Evolutionary conservation across 148 eudicot genomes (phyloP), one percentile per base, ranked within the genome.

Genomic region (Nyssa sinensis): DNA sequence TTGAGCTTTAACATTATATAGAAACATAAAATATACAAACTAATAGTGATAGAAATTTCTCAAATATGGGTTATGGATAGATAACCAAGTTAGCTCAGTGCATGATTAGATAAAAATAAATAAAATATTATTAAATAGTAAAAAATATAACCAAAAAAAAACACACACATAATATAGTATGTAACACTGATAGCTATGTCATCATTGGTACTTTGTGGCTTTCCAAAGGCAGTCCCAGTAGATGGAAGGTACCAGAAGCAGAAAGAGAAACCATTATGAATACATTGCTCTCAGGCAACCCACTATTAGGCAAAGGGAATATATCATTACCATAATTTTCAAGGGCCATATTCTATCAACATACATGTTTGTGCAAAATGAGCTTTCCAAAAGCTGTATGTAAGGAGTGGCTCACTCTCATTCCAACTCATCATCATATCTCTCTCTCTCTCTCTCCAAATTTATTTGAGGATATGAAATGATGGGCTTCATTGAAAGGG

Each of bases 401-500:
- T 23, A 64, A 32, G 4, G 57, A 49, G 57, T 49, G 72, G 72
- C 25, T 47, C 7, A 19, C 72, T 53, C 34, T 53, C 32, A 11
- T 21, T 53, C 27, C 62, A 19, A 10, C 10, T 69, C 19, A 1
- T 59, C 55, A 41, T 37, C 29, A 35, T 66, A 29, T 6, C 21
- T 33, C 41, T 67, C 12, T 16, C 13, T 44, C 33, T 47, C 71
- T 68, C 60, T 49, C 39, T 49, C 51, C 16, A 44, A 3, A 55
- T 17, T 19, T 4, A 17, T 55, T 19, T 21, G 28, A 33, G 47
- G 13, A 23, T 33, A 2, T 34, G 47, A 63, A 70, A 70, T 70
- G 73, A 70, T 70, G 62, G 64, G 73, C 63, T 33, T 57, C 60
- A 30, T 11, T 69, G 72, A 49, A 68, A 69, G 9, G 39, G 24